Base-by-base conservation (phyloP, 306 rosid species). In the Cyamopsis tetragonoloba region DNA sequence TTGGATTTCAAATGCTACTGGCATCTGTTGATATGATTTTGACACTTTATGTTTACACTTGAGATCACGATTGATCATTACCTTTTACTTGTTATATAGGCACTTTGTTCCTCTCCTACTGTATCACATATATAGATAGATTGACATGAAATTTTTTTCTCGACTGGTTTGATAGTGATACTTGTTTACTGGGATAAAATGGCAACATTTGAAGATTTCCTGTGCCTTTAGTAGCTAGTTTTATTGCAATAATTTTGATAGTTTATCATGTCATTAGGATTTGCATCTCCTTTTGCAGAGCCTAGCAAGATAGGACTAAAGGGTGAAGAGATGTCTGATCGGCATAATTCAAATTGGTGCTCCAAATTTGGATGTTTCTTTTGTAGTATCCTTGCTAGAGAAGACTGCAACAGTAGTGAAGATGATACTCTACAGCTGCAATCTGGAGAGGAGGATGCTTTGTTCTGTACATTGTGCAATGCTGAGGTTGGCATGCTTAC, bases 381-480 rank as follows among this genome's bases (percentile, higher is more conserved):
- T 14, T 89, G 95, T 68, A 70, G 88, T 55, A 83, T 83, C 74
- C 77, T 89, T 73, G 84, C 73, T 4, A 81, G 46, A 70, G 91
- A 87, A 85, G 91, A 89, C 74, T 89, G 91, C 73, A 59, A 78
- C 38, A 73, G 64, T 31, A 74, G 80, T 71, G 95, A 80, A 73
- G 85, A 87, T 67, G 26, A 35, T 75, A 20, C 22, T 81, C 73
- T 73, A 38, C 93, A 83, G 71, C 82, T 75, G 49, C 78, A 81
- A 68, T 78, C 86, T 68, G 89, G 88, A 76, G 95, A 81, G 57
- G 85, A 82, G 58, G 95, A 87, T 20, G 84, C 81, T 75, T 75
- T 89, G 46, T 89, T 87, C 84, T 87, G 96, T 85, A 85, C 96
- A 49, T 76, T 87, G 80, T 89, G 96, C 86, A 87, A 89, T 76